Conservation (phyloP, 2,329 filamentous ascomycete genomes). For the Colletotrichum agaves region DNA sequence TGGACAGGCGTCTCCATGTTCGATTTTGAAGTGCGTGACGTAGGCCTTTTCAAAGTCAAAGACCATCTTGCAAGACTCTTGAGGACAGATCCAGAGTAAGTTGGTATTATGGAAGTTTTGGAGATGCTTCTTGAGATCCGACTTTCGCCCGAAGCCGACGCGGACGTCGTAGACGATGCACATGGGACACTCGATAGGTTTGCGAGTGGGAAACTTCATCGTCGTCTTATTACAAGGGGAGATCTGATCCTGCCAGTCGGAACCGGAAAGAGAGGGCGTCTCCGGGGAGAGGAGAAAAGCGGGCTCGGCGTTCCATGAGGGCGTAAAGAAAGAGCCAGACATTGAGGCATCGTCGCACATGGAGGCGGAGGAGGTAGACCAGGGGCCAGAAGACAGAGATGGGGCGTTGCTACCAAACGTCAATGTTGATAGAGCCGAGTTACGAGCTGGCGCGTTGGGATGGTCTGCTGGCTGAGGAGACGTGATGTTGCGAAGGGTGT, state of each 20-base stretch:
- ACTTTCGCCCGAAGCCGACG: conserved; percentile 58
- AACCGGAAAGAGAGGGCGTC: conserved; percentile 24
- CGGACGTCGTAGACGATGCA: conserved; percentile 58
- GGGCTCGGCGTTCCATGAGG: conserved; percentile 41
- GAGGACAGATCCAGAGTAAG: conserved; percentile 55
- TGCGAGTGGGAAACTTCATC: conserved; percentile 15
- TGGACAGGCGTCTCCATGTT: conserved; percentile 48
- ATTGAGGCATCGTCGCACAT: conserved; percentile 53
- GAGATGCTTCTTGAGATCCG: conserved; percentile 61
- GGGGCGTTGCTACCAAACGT: conserved; percentile 55
- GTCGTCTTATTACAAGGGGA: conserved; percentile 50
- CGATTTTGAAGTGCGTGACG: conserved; percentile 56
- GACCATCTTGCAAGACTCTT: conserved; percentile 53
- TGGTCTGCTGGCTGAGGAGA: conserved; percentile 5
- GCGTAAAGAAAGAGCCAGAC: conserved; percentile 45
- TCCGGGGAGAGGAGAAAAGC: conserved; percentile 54
- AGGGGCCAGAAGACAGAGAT: conserved; percentile 47
- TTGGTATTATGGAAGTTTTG: conserved; percentile 59
- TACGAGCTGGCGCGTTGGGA: conserved; percentile 10
- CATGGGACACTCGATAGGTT: conserved; percentile 53
- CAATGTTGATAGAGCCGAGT: conserved; percentile 54
- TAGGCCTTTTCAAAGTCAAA: conserved; percentile 59
- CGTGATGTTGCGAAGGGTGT: conserved; percentile 18
- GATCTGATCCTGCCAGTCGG: conserved; percentile 30
- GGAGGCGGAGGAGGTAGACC: conserved; percentile 55